Percentiles rank a stretch among this genome's conserved stretches.
Evolutionary conservation across 163 green algal species (phyloP).

Genomic region (Chlamydomonas reinhardtii): DNA sequence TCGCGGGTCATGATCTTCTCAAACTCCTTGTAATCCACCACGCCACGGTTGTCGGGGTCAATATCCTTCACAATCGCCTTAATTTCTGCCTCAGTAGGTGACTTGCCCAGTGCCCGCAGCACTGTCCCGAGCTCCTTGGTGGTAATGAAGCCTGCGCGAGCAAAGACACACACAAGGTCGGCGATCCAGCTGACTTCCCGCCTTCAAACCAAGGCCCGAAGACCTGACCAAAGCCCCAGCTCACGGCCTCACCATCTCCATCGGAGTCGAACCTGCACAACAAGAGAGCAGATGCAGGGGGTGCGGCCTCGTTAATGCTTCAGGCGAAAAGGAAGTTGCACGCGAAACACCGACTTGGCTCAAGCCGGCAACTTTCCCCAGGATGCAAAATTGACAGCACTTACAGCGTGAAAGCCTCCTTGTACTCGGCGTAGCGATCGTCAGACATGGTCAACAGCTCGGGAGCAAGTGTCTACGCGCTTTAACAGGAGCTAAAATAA

Average conservation of each 20-base stretch:
- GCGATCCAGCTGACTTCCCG: not conserved
- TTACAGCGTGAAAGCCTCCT: constrained; percentile 58
- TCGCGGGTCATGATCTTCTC: constrained; percentile 62
- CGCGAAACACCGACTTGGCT: too few relatives aligned
- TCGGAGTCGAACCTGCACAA: constrained; percentile 37
- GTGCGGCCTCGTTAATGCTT: too few relatives aligned
- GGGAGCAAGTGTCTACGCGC: too few relatives aligned
- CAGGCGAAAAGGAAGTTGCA: too few relatives aligned
- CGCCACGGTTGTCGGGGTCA: constrained; percentile 46
- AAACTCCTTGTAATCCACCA: constrained; percentile 65
- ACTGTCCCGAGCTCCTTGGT: constrained; percentile 81
- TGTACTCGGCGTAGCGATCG: constrained; percentile 46
- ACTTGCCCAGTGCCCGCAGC: constrained; percentile 74
- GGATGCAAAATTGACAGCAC: not conserved
- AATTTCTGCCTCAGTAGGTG: constrained; percentile 63
- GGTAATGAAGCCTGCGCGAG: constrained; percentile 68
- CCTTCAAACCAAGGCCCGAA: not conserved
- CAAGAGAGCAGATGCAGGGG: too few relatives aligned
- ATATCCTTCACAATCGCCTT: constrained; percentile 50
- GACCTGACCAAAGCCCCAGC: too few relatives aligned
- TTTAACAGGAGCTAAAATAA: too few relatives aligned
- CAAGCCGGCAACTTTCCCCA: too few relatives aligned
- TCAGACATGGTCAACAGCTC: constrained; percentile 19
- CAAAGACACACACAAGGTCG: not conserved
- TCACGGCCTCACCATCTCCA: constrained; percentile 9